phyloP scores from a whole-genome alignment of 441 rosid genomes.

The Euphorbia celastroides region DNA sequence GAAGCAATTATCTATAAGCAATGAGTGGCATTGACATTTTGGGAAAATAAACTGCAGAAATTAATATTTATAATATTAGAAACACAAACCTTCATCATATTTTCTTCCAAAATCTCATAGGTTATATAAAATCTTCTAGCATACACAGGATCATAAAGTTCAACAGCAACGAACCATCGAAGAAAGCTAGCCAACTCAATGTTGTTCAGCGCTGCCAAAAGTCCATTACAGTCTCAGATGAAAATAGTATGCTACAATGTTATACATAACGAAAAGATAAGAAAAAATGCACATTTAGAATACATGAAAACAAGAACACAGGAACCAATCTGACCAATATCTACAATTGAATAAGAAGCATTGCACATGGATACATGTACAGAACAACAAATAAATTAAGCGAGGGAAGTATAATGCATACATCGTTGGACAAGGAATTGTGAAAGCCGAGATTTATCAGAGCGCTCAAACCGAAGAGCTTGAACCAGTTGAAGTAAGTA shows the following conservation, averaged over 20 bases:
- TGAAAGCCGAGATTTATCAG: constrained; percentile 90
- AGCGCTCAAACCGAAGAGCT: constrained; percentile 97
- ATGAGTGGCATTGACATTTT: too few relatives aligned
- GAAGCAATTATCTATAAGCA: too few relatives aligned
- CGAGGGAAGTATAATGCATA: constrained; percentile 32
- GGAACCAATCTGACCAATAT: not conserved
- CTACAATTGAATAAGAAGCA: not conserved
- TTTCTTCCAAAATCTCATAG: constrained; percentile 69
- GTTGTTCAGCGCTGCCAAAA: constrained; percentile 67
- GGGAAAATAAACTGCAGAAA: too few relatives aligned
- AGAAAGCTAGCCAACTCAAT: constrained; percentile 94
- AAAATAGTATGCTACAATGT: not conserved
- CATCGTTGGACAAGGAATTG: constrained; percentile 94
- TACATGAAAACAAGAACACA: not conserved
- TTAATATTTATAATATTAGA: not conserved
- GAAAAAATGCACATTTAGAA: not conserved
- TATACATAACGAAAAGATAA: not conserved
- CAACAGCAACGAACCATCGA: constrained; percentile 95
- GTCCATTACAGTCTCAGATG: constrained; percentile 27
- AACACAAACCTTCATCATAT: constrained; percentile 62
- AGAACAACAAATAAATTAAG: not conserved
- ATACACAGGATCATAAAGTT: constrained; percentile 78
- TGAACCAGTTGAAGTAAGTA: constrained; percentile 97
- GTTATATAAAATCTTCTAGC: constrained; percentile 77
- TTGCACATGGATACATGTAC: not conserved